Evolutionary conservation across 805 yeast genomes (phyloP).

Genomic region (Wickerhamomyces hampshirensis): DNA sequence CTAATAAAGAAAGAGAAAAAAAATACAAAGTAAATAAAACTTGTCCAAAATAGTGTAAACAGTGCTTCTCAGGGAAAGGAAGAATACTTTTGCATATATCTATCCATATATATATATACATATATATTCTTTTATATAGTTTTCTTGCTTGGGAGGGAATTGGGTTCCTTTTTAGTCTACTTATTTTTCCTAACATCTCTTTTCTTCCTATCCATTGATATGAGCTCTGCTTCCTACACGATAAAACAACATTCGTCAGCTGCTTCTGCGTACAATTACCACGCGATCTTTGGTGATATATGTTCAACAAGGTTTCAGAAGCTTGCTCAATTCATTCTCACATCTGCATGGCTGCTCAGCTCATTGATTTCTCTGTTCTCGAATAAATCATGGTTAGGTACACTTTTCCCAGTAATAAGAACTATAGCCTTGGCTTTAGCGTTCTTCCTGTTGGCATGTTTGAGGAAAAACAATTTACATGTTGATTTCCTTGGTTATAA

Average conservation of each 20-base stretch:
- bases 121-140: neutral
- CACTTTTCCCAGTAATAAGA: constrained; percentile 25
- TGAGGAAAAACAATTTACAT: constrained; percentile 37
- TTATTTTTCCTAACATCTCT: no score
- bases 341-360: constrained; percentile 25
- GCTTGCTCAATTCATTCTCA: constrained; percentile 31
- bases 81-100: neutral
- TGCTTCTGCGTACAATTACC: constrained; percentile 28
- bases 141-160: neutral
- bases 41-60: no score
- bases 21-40: no score
- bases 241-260: constrained; percentile 2
- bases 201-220: no score
- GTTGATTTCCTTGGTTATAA: constrained; percentile 31
- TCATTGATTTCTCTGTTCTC: constrained; percentile 22
- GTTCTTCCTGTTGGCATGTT: constrained; percentile 30
- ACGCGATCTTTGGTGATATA: constrained; percentile 35
- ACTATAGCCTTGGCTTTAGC: constrained; percentile 25
- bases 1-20: no score
- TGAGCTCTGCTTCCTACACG: neutral
- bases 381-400: constrained; percentile 21
- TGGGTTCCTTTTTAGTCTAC: no score
- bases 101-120: neutral
- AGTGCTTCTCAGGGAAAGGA: no score
- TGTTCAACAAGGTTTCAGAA: constrained; percentile 37